Conservation (phyloP, 306 rosid genomes). For the Albizia julibrissin region DNA sequence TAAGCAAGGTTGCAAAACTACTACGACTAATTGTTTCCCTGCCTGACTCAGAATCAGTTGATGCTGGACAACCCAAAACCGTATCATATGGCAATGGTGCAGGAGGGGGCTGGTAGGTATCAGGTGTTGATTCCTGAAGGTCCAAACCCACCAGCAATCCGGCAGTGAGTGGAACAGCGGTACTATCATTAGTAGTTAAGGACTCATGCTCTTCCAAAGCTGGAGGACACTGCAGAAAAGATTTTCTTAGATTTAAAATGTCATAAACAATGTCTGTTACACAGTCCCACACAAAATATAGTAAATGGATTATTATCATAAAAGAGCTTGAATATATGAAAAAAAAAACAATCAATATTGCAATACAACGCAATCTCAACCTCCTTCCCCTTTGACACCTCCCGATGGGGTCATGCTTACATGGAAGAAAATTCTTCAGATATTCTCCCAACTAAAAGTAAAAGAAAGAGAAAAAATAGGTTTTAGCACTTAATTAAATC, state of each 20-base stretch:
- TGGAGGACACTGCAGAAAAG: constrained; percentile 60
- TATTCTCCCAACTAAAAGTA: constrained; percentile 4
- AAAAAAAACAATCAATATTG: neutral
- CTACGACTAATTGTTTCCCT: constrained; percentile 50
- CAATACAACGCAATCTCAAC: constrained; percentile 17
- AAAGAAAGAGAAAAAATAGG: constrained; percentile 7
- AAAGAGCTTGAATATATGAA: constrained; percentile 3
- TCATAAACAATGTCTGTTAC: constrained; percentile 11
- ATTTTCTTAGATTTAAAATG: constrained; percentile 8
- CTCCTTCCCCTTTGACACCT: constrained; percentile 3
- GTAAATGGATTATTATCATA: constrained; percentile 20
- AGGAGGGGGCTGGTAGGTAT: constrained; percentile 74
- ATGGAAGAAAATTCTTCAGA: neutral
- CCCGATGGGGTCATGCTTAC: neutral
- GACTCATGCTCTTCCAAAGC: constrained; percentile 58
- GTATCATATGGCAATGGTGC: constrained; percentile 66
- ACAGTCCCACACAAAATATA: neutral
- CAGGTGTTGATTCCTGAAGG: constrained; percentile 58
- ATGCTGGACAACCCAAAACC: constrained; percentile 52
- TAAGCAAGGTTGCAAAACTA: constrained; percentile 50
- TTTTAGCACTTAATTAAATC: constrained; percentile 20
- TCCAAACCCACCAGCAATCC: constrained; percentile 48
- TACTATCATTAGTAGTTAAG: constrained; percentile 42
- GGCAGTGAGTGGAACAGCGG: constrained; percentile 41
- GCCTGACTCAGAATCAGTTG: constrained; percentile 51